Evolutionary conservation across 768 basidiomycete genomes (phyloP).

Genomic region (Boletus coccyginus): DNA sequence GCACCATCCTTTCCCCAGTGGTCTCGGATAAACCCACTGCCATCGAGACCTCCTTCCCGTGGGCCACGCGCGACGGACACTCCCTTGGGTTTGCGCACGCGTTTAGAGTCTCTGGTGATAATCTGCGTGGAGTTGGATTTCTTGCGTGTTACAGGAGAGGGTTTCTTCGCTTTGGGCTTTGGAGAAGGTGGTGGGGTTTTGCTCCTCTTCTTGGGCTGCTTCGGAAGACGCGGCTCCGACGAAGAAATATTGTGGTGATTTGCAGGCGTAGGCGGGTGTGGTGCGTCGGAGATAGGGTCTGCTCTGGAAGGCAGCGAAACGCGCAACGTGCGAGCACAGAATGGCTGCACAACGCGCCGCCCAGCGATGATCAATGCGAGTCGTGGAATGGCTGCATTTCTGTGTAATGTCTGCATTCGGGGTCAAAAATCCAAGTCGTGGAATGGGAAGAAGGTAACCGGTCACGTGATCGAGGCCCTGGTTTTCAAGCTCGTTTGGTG

Average conservation of each 20-base stretch:
- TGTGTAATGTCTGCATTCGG: not conserved
- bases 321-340: conserved; percentile 8
- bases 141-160: not conserved
- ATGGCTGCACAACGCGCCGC: conserved; percentile 17
- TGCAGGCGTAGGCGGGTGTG: not conserved
- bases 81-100: conserved; percentile 1
- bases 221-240: not conserved
- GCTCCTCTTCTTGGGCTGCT: conserved; percentile 5
- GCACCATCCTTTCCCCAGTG: conserved; percentile 28
- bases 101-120: not conserved
- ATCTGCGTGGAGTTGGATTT: conserved; percentile 5
- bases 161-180: conserved; percentile 1
- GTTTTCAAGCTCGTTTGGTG: too few relatives aligned
- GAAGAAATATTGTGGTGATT: not conserved
- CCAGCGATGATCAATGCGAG: conserved; percentile 14
- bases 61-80: not conserved
- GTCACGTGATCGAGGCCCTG: conserved; percentile 7
- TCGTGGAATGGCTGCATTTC: conserved; percentile 1
- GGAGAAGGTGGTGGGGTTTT: not conserved
- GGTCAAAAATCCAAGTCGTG: too few relatives aligned
- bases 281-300: not conserved
- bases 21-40: conserved; percentile 11
- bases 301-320: not conserved
- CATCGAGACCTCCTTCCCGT: not conserved
- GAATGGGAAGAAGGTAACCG: not conserved